phyloP scores from a whole-genome alignment of 2,329 filamentous ascomycete species.

The Scedosporium minutisporum region DNA sequence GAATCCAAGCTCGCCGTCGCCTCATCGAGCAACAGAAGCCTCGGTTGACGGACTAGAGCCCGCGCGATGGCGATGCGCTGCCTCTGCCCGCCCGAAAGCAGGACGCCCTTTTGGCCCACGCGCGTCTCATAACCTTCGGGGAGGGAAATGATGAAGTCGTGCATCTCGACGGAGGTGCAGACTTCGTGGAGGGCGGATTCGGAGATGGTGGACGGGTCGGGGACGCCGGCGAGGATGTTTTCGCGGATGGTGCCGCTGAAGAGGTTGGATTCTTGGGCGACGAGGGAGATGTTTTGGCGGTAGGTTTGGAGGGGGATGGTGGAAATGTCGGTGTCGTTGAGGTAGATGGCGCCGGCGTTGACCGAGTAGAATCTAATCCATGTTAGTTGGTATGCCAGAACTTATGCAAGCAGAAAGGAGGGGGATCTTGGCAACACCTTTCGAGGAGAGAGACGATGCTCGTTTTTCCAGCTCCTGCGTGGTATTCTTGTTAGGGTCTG shows the following conservation, averaged over 20 bases:
- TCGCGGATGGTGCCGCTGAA: conserved; percentile 49
- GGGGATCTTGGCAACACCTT: conserved; percentile 11
- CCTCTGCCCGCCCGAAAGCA: conserved; percentile 56
- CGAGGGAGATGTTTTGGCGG: conserved; percentile 41
- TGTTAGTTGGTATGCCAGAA: neutral
- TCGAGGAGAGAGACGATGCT: conserved; percentile 20
- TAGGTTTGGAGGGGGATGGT: conserved; percentile 38
- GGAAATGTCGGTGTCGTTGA: conserved; percentile 32
- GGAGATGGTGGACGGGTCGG: neutral
- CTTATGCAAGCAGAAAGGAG: neutral
- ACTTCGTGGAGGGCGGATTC: conserved; percentile 4
- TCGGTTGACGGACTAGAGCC: conserved; percentile 49
- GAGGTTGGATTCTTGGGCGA: conserved; percentile 42
- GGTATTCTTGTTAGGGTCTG: neutral
- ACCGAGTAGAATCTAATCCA: conserved; percentile 27
- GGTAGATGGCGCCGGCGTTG: conserved; percentile 32
- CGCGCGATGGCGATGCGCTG: conserved; percentile 58
- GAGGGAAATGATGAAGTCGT: conserved; percentile 67
- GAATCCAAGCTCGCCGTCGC: conserved; percentile 56
- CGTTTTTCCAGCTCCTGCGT: conserved; percentile 16
- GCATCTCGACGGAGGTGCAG: conserved; percentile 51
- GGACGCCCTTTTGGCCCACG: conserved; percentile 53
- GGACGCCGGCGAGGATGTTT: conserved; percentile 48
- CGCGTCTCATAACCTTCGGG: conserved; percentile 44
- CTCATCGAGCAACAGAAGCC: conserved; percentile 59